Evolutionary conservation across 78 protist genomes (phyloP).

Genomic region (Dictyostelium capitatum): DNA sequence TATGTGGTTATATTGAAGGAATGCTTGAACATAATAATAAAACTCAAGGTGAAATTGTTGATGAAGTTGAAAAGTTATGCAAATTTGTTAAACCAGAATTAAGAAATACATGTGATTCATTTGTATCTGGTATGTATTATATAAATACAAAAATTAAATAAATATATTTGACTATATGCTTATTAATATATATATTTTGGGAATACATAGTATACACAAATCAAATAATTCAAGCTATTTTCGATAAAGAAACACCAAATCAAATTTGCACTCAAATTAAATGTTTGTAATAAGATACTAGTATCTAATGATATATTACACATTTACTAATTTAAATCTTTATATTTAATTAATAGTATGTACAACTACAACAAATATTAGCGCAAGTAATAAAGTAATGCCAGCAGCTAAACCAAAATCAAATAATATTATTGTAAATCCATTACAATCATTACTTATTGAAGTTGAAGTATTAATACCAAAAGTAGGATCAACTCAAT

Average conservation of each 20-base stretch:
- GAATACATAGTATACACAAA: not conserved
- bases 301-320: no score
- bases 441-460: no score
- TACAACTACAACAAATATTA: not conserved
- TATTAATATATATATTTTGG: not conserved
- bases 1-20: constrained; percentile 3
- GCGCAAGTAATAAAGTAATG: not conserved
- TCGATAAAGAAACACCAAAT: constrained; percentile 10
- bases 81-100: not conserved
- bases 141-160: not conserved
- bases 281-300: no score
- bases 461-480: not conserved
- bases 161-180: no score
- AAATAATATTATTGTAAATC: not conserved
- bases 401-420: not conserved
- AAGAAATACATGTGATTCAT: not conserved
- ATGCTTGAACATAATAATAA: not conserved
- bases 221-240: not conserved
- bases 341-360: not conserved
- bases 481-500: not conserved
- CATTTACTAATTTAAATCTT: no score
- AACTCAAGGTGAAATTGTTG: not conserved
- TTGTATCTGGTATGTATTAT: not conserved
- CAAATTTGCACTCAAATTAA: not conserved
- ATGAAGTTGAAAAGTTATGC: not conserved